Evolutionary conservation across 2,329 filamentous ascomycete species (phyloP), one percentile per base, ranked within the genome.

Genomic region (Canariomyces notabilis): DNA sequence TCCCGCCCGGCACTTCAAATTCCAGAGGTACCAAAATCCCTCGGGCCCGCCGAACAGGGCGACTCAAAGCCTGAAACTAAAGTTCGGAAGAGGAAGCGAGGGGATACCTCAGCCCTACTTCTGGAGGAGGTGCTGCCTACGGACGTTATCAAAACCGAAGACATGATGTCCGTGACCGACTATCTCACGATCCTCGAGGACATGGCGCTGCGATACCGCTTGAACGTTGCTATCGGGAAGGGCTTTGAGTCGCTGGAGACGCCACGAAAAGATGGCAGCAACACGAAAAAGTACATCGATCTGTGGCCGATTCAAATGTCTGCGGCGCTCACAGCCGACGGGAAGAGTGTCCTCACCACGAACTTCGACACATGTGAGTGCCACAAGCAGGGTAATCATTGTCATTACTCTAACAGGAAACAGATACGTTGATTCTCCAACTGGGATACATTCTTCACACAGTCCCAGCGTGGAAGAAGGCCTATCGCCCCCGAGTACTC

Each of bases 261-360:
- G 0, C 89, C 89, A 0, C 73, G 77, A 16, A 64, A 72, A 1
- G 72, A 80, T 32, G 75, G 74, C 4, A 59, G 63, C 15, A 79
- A 83, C 43, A 71, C 70, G 4, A 91, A 91, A 61, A 87, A 82
- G 58, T 91, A 84, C 59, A 87, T 95, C 51, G 89, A 95, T 59
- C 69, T 95, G 4, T 95, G 89, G 89, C 89, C 89, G 0, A 93
- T 95, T 43, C 89, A 95, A 55, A 95, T 95, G 87, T 91, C 88
- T 5, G 88, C 88, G 1, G 87, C 91, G 57, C 78, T 93, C 26
- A 78, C 80, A 1, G 73, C 83, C 1, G 81, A 84, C 53, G 76
- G 75, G 1, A 78, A 80, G 59, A 82, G 75, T 52, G 74, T 93
- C 5, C 65, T 91, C 44, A 94, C 89, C 0, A 93, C 87, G 0